Evolutionary conservation across 805 yeast genomes (phyloP).

Genomic region (Saturnispora sanitii): DNA sequence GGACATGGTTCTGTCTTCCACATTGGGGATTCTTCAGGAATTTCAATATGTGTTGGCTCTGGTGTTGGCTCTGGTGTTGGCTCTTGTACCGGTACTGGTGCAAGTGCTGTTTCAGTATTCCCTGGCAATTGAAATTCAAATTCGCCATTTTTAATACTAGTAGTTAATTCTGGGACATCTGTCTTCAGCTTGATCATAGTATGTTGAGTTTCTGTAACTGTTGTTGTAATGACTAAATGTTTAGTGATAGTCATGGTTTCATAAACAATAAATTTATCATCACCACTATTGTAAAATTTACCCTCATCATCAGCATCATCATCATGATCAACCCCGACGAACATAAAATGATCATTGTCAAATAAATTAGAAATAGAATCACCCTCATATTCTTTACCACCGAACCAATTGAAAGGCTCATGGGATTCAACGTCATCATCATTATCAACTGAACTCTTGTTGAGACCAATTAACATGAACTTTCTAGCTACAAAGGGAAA

Average conservation of each 20-base stretch:
- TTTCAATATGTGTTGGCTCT: too few species aligned
- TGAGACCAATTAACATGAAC: conserved; percentile 20
- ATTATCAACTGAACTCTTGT: not conserved
- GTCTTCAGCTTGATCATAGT: too few species aligned
- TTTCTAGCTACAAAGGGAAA: conserved; percentile 24
- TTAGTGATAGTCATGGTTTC: conserved; percentile 8
- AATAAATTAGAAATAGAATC: conserved; percentile 11
- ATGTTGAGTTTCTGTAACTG: conserved; percentile 9
- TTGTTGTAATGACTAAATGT: conserved; percentile 10
- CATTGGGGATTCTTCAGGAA: too few species aligned
- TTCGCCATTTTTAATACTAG: not conserved
- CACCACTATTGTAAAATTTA: not conserved
- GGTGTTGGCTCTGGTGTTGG: too few species aligned
- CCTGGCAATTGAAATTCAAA: not conserved
- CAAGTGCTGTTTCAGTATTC: not conserved
- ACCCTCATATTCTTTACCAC: conserved; percentile 14
- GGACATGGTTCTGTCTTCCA: too few species aligned
- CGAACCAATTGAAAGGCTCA: conserved; percentile 7
- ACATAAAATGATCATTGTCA: conserved; percentile 21
- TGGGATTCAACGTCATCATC: conserved; percentile 1
- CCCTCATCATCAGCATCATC: not conserved
- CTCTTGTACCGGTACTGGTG: too few species aligned
- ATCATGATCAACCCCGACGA: conserved; percentile 22
- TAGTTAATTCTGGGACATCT: not conserved
- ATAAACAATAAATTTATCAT: conserved; percentile 2